Evolutionary conservation across 1,139 yeast species (phyloP).

Genomic region (Keqinozyma sinolaborantium): DNA sequence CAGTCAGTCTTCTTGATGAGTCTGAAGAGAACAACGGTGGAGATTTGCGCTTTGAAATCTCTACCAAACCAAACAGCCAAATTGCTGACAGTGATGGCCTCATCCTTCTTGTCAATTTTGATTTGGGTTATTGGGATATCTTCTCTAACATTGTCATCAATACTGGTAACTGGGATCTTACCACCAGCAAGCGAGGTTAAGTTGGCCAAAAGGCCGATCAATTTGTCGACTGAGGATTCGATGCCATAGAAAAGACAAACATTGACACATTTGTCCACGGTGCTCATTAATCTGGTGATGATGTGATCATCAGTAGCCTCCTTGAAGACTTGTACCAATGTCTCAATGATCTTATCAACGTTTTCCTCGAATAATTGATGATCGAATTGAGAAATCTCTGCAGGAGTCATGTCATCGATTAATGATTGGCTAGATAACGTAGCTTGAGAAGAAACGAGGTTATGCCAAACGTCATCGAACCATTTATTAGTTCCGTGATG

Average conservation of each 20-base stretch:
- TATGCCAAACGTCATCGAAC: slow-evolving; percentile 94
- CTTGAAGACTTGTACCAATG: slow-evolving; percentile 72
- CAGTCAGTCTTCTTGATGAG: slow-evolving; percentile 60
- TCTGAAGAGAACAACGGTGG: slow-evolving; percentile 81
- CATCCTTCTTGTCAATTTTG: slow-evolving; percentile 47
- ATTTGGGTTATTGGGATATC: slow-evolving; percentile 48
- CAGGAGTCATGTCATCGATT: slow-evolving; percentile 16
- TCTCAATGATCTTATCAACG: slow-evolving; percentile 61
- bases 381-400: slow-evolving; percentile 53
- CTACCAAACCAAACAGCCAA: slow-evolving; percentile 81
- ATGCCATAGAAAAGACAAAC: slow-evolving; percentile 67
- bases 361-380: slow-evolving; percentile 61
- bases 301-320: slow-evolving; percentile 91
- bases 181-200: slow-evolving; percentile 49
- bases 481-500: slow-evolving; percentile 84
- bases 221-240: slow-evolving; percentile 56
- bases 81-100: slow-evolving; percentile 72
- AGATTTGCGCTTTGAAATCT: slow-evolving; percentile 88
- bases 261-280: slow-evolving; percentile 78
- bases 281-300: slow-evolving; percentile 80
- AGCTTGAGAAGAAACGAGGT: slow-evolving; percentile 57
- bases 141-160: slow-evolving; percentile 35
- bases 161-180: slow-evolving; percentile 13
- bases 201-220: slow-evolving; percentile 60
- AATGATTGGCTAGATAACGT: slow-evolving; percentile 1